Percentiles rank a stretch among this genome's conserved stretches.
phyloP scores from a whole-genome alignment of 2,329 filamentous ascomycete genomes.

The Aspergillus neoniger region DNA sequence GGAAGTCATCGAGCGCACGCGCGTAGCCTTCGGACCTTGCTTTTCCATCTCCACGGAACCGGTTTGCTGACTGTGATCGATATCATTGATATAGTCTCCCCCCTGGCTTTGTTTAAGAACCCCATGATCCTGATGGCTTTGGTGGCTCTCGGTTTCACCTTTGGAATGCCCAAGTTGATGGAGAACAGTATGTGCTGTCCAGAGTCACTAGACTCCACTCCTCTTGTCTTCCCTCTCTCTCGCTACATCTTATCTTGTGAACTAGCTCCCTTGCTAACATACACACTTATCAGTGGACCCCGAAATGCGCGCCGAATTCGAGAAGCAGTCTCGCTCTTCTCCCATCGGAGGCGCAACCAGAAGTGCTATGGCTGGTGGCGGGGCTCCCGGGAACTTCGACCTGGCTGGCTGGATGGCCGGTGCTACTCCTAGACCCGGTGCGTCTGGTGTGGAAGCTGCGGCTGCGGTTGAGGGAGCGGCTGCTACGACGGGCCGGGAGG shows the following conservation, averaged over 20 bases:
- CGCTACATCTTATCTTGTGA: background rate
- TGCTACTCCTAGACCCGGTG: slow-evolving; percentile 33
- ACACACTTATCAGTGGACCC: slow-evolving; percentile 72
- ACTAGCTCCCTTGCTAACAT: background rate
- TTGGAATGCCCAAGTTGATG: slow-evolving; percentile 93
- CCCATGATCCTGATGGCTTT: slow-evolving; percentile 95
- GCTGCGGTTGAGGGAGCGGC: slow-evolving; percentile 31
- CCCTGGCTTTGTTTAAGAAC: slow-evolving; percentile 83
- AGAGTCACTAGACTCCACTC: background rate
- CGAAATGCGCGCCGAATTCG: slow-evolving; percentile 90
- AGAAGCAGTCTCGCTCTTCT: slow-evolving; percentile 79
- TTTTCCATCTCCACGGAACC: too few species aligned
- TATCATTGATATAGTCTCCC: slow-evolving; percentile 60
- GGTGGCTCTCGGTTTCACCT: slow-evolving; percentile 76
- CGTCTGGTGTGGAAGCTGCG: slow-evolving; percentile 21
- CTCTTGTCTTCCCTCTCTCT: background rate
- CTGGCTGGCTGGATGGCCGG: slow-evolving; percentile 70
- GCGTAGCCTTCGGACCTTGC: too few species aligned
- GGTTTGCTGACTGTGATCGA: too few species aligned
- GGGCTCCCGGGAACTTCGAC: slow-evolving; percentile 64
- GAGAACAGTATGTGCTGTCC: slow-evolving; percentile 74
- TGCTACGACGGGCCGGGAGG: slow-evolving; percentile 26
- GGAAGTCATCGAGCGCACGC: too few species aligned
- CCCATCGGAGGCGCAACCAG: slow-evolving; percentile 63
- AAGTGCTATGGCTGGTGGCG: slow-evolving; percentile 61